These are phyloP conservation scores for Keqinozyma sinolaborantium DNA, from an alignment of 1,139 yeast genomes.

Conservation along the genomic window DNA sequence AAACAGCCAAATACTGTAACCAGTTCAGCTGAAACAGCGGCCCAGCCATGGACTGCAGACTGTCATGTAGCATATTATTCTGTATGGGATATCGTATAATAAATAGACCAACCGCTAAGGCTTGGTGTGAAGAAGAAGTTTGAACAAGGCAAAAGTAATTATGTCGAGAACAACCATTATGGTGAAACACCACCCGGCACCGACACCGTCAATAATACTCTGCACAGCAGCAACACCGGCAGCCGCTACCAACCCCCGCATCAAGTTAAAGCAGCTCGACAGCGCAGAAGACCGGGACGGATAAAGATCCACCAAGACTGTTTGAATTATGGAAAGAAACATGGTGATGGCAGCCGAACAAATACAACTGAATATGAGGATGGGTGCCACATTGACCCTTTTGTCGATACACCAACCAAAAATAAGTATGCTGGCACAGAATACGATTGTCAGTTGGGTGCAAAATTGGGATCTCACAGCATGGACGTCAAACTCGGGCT, in stretches of 20 bases:
- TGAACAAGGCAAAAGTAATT: constrained; percentile 4
- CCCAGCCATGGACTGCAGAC: too few species aligned
- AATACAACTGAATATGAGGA: constrained; percentile 52
- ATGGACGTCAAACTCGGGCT: constrained; percentile 19
- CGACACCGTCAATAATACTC: constrained; percentile 49
- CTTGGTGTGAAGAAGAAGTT: too few species aligned
- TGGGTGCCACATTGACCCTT: constrained; percentile 47
- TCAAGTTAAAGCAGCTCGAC: constrained; percentile 27
- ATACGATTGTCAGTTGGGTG: constrained; percentile 25
- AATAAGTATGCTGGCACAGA: constrained; percentile 20
- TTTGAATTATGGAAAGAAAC: constrained; percentile 21
- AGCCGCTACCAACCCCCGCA: constrained; percentile 51
- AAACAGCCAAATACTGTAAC: too few species aligned
- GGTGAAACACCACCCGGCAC: constrained; percentile 64
- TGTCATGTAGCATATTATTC: too few species aligned
- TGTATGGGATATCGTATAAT: too few species aligned
- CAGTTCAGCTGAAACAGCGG: too few species aligned
- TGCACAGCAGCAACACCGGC: constrained; percentile 60
- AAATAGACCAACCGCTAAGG: too few species aligned
- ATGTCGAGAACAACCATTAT: constrained; percentile 37
- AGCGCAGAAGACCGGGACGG: constrained; percentile 28
- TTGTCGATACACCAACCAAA: constrained; percentile 72
- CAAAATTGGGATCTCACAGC: constrained; percentile 25
- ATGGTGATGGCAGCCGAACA: constrained; percentile 33
- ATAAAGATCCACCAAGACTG: constrained; percentile 27